A percentile compares a stretch with the other conserved stretches of the same genome.
Conservation (phyloP, 2,329 filamentous ascomycete species). For the Hypoxylon sp. region DNA sequence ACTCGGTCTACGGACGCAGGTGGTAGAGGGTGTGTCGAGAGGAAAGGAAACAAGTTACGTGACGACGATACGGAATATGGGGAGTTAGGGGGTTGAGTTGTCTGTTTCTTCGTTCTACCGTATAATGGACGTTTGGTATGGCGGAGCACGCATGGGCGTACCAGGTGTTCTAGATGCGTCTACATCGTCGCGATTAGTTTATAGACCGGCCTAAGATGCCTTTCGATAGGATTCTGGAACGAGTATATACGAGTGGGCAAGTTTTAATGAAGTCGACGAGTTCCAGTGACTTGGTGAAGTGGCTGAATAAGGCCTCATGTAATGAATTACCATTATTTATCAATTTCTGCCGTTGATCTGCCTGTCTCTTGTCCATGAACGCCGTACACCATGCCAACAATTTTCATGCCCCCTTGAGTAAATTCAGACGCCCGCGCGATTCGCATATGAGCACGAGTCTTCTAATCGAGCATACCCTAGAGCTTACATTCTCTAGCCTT, state of each 20-base stretch:
- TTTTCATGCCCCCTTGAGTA: not conserved
- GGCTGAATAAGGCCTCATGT: not conserved
- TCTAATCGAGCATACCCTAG: not conserved
- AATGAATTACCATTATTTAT: constrained; percentile 7
- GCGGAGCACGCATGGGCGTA: constrained; percentile 6
- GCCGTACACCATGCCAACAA: not conserved
- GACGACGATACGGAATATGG: not conserved
- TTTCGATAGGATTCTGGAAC: not conserved
- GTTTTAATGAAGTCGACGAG: not conserved
- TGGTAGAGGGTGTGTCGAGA: constrained; percentile 45
- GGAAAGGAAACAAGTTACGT: not conserved
- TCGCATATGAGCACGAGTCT: not conserved
- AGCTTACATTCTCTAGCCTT: not conserved
- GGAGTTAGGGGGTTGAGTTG: not conserved
- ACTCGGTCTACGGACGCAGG: constrained; percentile 52
- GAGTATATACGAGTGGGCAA: not conserved
- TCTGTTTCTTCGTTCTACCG: not conserved
- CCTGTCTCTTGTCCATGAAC: not conserved
- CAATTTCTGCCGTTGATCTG: not conserved
- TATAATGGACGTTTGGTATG: not conserved
- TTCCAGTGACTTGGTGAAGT: not conserved
- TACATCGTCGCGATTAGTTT: not conserved
- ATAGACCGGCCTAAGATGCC: too few species aligned
- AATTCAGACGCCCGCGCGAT: not conserved
- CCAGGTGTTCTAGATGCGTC: not conserved